These are phyloP conservation scores for Candida nitratophila DNA, from an alignment of 805 yeast species.

Conservation along the genomic window DNA sequence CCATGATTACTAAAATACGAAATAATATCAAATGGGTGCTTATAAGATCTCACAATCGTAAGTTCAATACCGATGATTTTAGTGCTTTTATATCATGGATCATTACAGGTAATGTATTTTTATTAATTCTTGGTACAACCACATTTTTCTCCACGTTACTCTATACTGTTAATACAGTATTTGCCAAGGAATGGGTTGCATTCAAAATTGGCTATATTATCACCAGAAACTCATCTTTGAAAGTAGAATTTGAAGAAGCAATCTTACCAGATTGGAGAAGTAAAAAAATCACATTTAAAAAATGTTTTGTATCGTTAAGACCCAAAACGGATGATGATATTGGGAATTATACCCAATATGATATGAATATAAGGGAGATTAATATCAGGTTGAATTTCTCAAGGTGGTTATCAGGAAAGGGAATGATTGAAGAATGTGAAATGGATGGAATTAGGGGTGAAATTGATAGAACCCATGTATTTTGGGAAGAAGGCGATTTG, in stretches of 20 bases:
- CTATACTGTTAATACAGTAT: conserved; percentile 71
- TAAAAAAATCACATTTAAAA: conserved; percentile 75
- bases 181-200: conserved; percentile 87
- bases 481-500: conserved; percentile 75
- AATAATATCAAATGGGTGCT: conserved; percentile 60
- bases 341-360: conserved; percentile 95
- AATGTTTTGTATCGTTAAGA: conserved; percentile 79
- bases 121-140: conserved; percentile 83
- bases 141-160: conserved; percentile 80
- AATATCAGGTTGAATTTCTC: conserved; percentile 72
- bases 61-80: conserved; percentile 88
- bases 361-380: conserved; percentile 80
- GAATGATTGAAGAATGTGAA: conserved; percentile 74
- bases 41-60: conserved; percentile 62
- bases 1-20: not conserved
- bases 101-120: conserved; percentile 74
- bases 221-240: conserved; percentile 74
- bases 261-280: conserved; percentile 92
- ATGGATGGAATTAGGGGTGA: conserved; percentile 86
- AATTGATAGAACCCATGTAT: conserved; percentile 82
- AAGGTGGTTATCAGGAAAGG: conserved; percentile 87
- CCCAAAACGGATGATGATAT: conserved; percentile 65
- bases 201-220: conserved; percentile 72
- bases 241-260: conserved; percentile 87
- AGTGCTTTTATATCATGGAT: conserved; percentile 91